A percentile compares a stretch with the other conserved stretches of the same genome.
These are phyloP conservation scores for Suillus luteus DNA, from an alignment of 768 basidiomycete species.

Conservation along the genomic window DNA sequence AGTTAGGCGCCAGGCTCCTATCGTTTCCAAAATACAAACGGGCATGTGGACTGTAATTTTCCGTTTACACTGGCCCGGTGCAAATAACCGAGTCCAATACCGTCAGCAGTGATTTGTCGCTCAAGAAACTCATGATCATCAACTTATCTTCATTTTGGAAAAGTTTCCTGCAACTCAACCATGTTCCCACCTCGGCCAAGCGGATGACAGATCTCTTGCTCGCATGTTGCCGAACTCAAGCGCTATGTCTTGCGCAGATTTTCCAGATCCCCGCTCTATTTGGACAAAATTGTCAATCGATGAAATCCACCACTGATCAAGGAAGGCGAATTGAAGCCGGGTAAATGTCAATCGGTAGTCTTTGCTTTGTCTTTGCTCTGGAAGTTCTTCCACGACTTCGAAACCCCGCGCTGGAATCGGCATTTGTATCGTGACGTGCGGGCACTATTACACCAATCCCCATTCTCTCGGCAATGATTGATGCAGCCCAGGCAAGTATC, in stretches of 20 bases:
- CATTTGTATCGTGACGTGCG: not conserved
- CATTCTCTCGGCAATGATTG: not conserved
- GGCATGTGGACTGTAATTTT: not conserved
- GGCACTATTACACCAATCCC: not conserved
- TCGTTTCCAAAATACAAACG: not conserved
- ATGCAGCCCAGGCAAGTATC: not conserved
- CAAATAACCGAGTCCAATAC: not conserved
- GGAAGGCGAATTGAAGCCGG: not conserved
- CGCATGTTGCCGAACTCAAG: not conserved
- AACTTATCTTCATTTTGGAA: not conserved
- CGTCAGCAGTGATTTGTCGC: not conserved
- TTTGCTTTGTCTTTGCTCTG: not conserved
- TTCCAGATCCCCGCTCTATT: not conserved
- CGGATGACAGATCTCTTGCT: not conserved
- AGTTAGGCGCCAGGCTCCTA: not conserved
- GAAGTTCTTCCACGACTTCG: conserved; percentile 7
- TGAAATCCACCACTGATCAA: not conserved
- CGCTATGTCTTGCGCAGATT: not conserved
- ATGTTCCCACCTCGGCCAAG: conserved; percentile 5
- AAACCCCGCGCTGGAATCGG: conserved; percentile 9
- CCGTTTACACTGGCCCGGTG: not conserved
- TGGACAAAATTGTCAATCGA: not conserved
- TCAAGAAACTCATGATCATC: not conserved
- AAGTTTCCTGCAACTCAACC: not conserved
- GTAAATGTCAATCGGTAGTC: not conserved